A percentile compares a stretch with the other conserved stretches of the same genome.
Conservation (phyloP, 2,329 filamentous ascomycete genomes). For the Penicillium sp. region DNA sequence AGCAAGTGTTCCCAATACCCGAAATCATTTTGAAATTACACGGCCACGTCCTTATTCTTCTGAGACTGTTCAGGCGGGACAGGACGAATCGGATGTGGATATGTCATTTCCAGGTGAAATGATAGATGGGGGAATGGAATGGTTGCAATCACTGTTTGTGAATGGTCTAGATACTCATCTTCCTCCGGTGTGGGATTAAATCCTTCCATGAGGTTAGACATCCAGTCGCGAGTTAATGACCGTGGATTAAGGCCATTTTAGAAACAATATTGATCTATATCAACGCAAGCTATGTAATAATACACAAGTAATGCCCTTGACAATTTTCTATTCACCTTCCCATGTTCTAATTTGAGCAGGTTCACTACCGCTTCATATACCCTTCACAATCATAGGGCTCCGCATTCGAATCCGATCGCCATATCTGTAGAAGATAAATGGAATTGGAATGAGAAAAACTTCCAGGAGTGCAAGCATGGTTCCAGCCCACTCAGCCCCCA, state of each 20-base stretch:
- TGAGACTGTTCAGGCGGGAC: background rate
- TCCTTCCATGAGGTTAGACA: background rate
- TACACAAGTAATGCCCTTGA: background rate
- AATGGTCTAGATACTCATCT: background rate
- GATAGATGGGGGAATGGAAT: conserved; percentile 18
- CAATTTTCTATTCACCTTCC: background rate
- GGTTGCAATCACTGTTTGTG: conserved; percentile 11
- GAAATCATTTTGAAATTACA: background rate
- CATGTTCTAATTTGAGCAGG: too few relatives aligned
- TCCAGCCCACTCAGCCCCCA: conserved; percentile 45
- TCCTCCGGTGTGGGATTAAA: background rate
- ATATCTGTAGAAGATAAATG: conserved; percentile 48
- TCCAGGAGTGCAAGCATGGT: background rate
- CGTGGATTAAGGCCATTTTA: too few relatives aligned
- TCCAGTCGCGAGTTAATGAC: too few relatives aligned
- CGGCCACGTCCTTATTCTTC: background rate
- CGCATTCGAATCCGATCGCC: conserved; percentile 36
- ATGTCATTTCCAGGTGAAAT: conserved; percentile 10
- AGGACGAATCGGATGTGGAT: background rate
- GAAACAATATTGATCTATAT: background rate
- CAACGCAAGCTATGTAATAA: background rate
- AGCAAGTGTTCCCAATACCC: background rate
- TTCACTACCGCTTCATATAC: background rate
- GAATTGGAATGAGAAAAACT: conserved; percentile 24
- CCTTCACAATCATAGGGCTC: conserved; percentile 18